Base-by-base conservation (phyloP, 495 filamentous ascomycete species). In the Hypoxylon perforatum region DNA sequence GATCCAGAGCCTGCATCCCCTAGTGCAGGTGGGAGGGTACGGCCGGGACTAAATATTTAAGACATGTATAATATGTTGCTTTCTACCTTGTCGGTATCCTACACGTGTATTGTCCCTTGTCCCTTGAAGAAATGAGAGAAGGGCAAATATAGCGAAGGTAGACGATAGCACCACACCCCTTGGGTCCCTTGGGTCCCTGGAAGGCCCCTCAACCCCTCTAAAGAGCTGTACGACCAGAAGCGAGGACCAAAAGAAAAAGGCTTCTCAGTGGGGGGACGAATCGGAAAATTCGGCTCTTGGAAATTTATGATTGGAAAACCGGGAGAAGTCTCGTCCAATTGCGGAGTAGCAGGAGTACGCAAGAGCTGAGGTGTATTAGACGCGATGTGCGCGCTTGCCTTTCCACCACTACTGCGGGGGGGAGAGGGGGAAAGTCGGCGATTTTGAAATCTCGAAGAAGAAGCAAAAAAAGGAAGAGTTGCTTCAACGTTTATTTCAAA, bases 261-360 rank as follows among this genome's bases (percentile, higher is more conserved):
- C 12, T n/a, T 14, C n/a, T n/a, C 22, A 21, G 36, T 7, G 53
- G 44, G 57, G 53, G 47, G 10, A 12, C 58, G 42, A 63, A 68
- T 68, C 65, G 65, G 65, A 59, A 63, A 58, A 33, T 68, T 68
- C 65, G 65, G 65, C 65, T 38, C 49, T 52, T 30, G 28, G 8
- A 42, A 50, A 46, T 57, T 49, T 17, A 15, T 67, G 46, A 57
- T 54, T 58, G 47, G 58, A 22, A 53, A 53, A 22, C 25, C 14
- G 39, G 36, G 50, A 62, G 39, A 15, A 22, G 33, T 21, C 30
- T 62, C 23, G 41, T 15, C 33, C 46, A 55, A 47, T 47, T 45
- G 42, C 15, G 15, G 33, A 56, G 12, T 14, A 12, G 39, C 10
- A 6, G 11, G 21, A 52, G 42, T 15, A 50, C 41, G 14, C 61